These are phyloP conservation scores for Glaciozyma antarctica DNA, from an alignment of 768 basidiomycete genomes.

Conservation along the genomic window DNA sequence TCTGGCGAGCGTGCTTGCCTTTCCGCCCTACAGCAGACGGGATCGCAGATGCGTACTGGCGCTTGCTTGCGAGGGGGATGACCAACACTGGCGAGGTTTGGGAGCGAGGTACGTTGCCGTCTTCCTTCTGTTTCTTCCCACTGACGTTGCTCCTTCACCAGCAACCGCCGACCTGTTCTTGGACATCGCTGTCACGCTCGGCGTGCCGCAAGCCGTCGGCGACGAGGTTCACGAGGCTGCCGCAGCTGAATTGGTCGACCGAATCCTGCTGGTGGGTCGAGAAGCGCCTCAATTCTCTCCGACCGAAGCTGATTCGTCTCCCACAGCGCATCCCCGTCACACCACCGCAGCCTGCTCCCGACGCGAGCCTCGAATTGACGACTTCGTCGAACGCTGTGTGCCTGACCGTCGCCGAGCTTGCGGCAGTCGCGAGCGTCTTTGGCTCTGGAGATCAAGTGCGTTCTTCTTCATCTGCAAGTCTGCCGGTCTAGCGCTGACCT, in stretches of 20 bases:
- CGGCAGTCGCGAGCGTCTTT: conserved; percentile 4
- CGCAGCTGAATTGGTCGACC: conserved; percentile 10
- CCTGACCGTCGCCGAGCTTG: conserved; percentile 17
- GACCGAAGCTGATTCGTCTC: neutral
- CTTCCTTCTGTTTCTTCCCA: neutral
- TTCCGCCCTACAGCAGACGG: conserved; percentile 5
- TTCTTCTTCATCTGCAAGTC: neutral
- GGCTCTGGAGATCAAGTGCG: neutral
- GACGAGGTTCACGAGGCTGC: neutral
- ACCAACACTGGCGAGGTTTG: conserved; percentile 14
- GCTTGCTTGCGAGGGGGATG: neutral
- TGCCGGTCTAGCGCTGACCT: neutral
- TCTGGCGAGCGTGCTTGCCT: conserved; percentile 52
- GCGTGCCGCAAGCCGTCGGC: conserved; percentile 16
- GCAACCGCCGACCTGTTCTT: conserved; percentile 23
- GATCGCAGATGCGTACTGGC: conserved; percentile 17
- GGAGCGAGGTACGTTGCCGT: conserved; percentile 7
- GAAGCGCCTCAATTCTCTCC: too few relatives aligned
- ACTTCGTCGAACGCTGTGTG: conserved; percentile 14
- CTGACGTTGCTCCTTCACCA: neutral
- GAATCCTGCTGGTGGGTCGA: conserved; percentile 7
- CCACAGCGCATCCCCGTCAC: conserved; percentile 4
- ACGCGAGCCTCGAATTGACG: conserved; percentile 7
- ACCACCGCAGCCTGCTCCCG: neutral
- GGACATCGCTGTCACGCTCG: conserved; percentile 23